Evolutionary conservation across 768 basidiomycete genomes (phyloP).

Genomic region (Holtermannia corniformis): DNA sequence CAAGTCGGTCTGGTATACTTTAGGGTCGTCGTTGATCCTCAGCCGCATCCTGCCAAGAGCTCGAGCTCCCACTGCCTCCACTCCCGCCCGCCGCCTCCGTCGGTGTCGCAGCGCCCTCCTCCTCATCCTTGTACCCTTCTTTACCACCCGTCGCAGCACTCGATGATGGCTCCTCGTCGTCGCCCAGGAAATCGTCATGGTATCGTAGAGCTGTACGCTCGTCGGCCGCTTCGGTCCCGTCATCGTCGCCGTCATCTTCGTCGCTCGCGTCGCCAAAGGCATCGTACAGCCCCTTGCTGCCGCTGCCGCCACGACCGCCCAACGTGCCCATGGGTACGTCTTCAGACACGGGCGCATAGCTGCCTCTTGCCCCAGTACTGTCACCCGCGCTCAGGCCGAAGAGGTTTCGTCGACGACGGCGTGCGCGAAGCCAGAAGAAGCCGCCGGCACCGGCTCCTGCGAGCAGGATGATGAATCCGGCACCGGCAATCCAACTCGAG

Average conservation of each 20-base stretch:
- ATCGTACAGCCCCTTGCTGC: conserved; percentile 87
- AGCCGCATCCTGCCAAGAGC: conserved; percentile 34
- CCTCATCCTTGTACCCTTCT: conserved; percentile 14
- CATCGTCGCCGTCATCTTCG: conserved; percentile 46
- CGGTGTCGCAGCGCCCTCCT: background rate
- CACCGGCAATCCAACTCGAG: conserved; percentile 84
- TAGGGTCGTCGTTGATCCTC: conserved; percentile 18
- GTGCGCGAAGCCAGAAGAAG: conserved; percentile 70
- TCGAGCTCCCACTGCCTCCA: conserved; percentile 13
- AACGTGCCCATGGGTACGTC: conserved; percentile 71
- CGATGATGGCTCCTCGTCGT: conserved; percentile 46
- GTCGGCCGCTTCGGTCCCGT: conserved; percentile 44
- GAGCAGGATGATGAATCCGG: conserved; percentile 64
- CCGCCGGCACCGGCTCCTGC: conserved; percentile 60
- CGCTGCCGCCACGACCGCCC: conserved; percentile 39
- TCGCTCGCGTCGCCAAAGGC: conserved; percentile 88
- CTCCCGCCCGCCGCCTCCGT: background rate
- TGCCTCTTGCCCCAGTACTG: conserved; percentile 32
- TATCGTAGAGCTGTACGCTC: conserved; percentile 63
- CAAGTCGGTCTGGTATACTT: no score
- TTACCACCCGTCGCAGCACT: background rate
- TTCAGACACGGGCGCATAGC: conserved; percentile 44
- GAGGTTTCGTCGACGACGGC: conserved; percentile 42
- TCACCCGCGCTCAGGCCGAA: conserved; percentile 49
- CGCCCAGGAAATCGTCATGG: conserved; percentile 74